Percentiles rank a stretch among this genome's conserved stretches.
Conservation (phyloP, 768 basidiomycete species). For the Tylopilus balloui region DNA sequence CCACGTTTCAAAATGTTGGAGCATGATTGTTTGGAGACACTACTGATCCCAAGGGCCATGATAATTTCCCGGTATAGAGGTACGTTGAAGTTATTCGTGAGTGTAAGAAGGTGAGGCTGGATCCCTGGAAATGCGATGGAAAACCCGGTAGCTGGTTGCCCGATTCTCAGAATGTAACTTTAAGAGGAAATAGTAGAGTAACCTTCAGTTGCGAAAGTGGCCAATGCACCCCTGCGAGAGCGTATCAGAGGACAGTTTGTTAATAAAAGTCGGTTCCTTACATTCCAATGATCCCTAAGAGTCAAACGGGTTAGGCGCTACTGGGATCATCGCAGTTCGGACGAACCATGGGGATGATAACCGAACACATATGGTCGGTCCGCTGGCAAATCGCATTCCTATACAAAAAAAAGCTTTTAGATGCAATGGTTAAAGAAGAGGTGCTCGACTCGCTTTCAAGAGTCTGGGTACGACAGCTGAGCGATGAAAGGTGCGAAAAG, state of each 20-base stretch:
- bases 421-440: neutral
- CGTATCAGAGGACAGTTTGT: neutral
- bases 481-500: neutral
- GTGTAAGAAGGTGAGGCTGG: constrained; percentile 87
- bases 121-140: constrained; percentile 88
- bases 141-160: constrained; percentile 76
- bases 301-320: constrained; percentile 2
- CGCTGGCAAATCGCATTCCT: constrained; percentile 86
- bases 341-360: constrained; percentile 92
- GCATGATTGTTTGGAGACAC: constrained; percentile 87
- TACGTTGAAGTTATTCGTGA: constrained; percentile 83
- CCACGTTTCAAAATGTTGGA: constrained; percentile 74
- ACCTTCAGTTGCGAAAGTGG: constrained; percentile 97
- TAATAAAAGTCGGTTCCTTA: constrained; percentile 37
- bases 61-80: constrained; percentile 93
- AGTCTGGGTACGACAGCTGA: constrained; percentile 6
- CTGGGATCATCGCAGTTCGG: neutral
- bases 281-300: constrained; percentile 93
- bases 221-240: constrained; percentile 74
- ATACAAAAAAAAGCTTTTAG: neutral
- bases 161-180: neutral
- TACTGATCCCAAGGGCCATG: constrained; percentile 83
- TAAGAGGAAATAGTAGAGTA: constrained; percentile 4
- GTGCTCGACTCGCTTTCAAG: constrained; percentile 33
- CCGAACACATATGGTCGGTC: constrained; percentile 96